Evolutionary conservation across 805 yeast species (phyloP), one percentile per base, ranked within the genome.

Genomic region (Peterozyma toletana): DNA sequence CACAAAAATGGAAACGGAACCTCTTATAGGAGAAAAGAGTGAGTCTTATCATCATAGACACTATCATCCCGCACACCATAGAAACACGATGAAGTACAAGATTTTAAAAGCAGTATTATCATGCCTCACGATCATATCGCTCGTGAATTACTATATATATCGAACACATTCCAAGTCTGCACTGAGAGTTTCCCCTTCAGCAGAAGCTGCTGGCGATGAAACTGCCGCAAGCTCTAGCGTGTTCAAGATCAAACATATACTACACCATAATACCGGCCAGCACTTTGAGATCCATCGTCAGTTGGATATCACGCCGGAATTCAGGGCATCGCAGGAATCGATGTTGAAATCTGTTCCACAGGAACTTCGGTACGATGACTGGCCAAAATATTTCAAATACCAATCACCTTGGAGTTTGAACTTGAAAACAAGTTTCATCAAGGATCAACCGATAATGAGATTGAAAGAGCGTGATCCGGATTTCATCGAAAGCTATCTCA

Each of bases 401-500:
- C 42, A 21, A 15, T 41, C 46, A 7, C 61, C 59, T 7, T 58
- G 57, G 48, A 49, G 45, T 13, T 43, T 47, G 31, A 49, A 52
- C 30, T 54, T 54, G 33, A 33, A 33, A 1, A 21, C 59, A 6
- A 53, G 46, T n/a, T 44, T 53, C 1, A 14, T 45, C 13, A n/a
- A 36, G 1, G 43, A 52, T 4, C 30, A 50, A 21, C 44, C 54
- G 11, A 52, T 60, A 14, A 62, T 57, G 35, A 57, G 86, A 41
- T 48, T 80, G 50, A 53, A 52, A 2, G 60, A 72, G 34, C 59
- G 83, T 15, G 60, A 67, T 38, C 90, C 90, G 0, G 78, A 76
- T 37, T 77, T 73, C 55, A 65, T 86, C 45, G 89, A 84, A 54
- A 71, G 83, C 2, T 85, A 82, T 56, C 58, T 86, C 38, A 70